phyloP scores from a whole-genome alignment of 2,329 filamentous ascomycete species.

The Pleoardoris graminearum region DNA sequence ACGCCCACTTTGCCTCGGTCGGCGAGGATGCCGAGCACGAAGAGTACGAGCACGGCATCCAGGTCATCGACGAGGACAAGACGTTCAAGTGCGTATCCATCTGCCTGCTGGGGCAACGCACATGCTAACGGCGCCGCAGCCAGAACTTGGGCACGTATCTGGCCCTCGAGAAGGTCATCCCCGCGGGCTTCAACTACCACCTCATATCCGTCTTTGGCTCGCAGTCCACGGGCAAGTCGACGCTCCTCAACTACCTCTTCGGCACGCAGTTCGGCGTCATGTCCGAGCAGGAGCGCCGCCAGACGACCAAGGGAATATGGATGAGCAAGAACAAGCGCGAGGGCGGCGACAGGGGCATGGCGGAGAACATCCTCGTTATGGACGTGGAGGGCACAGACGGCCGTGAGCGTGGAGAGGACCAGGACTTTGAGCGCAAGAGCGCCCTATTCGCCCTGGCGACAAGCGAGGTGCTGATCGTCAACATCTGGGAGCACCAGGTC shows the following conservation, averaged over 20 bases:
- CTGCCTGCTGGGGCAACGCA: neutral
- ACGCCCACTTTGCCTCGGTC: conserved; percentile 77
- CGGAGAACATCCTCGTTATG: conserved; percentile 98
- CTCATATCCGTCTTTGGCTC: conserved; percentile 98
- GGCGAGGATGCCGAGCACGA: conserved; percentile 65
- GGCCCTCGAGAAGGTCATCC: conserved; percentile 74
- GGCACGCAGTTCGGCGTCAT: conserved; percentile 97
- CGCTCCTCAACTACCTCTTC: conserved; percentile 92
- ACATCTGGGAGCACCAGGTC: conserved; percentile 99
- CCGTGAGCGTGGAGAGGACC: conserved; percentile 92
- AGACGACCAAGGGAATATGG: conserved; percentile 99
- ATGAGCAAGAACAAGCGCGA: conserved; percentile 91
- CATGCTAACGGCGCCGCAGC: conserved; percentile 54
- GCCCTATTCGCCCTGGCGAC: conserved; percentile 95
- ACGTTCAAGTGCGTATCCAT: conserved; percentile 78
- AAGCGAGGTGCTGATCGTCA: conserved; percentile 96
- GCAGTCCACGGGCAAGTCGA: conserved; percentile 98
- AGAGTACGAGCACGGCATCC: conserved; percentile 89
- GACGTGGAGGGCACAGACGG: conserved; percentile 98
- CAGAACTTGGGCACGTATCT: conserved; percentile 81
- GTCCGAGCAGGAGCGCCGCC: conserved; percentile 89
- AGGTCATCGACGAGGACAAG: conserved; percentile 96
- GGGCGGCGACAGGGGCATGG: conserved; percentile 66
- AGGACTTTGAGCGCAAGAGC: conserved; percentile 98
- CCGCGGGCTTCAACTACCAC: conserved; percentile 97